A percentile compares a stretch with the other conserved stretches of the same genome.
Conservation (phyloP, 352 stramenopile genomes). For the Phytophthora capsici region DNA sequence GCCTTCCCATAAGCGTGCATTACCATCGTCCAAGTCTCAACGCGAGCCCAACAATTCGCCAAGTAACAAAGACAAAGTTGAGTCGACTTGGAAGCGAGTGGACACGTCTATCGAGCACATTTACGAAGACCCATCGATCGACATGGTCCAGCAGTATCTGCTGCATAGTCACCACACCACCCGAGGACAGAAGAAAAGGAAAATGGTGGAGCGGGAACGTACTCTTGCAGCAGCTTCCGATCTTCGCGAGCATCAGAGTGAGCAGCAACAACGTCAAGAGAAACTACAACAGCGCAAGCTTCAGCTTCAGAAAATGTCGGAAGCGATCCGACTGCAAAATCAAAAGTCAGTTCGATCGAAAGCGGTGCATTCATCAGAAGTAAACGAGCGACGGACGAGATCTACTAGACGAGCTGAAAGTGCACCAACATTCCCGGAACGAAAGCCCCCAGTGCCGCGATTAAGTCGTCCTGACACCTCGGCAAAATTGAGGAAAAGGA, state of each 20-base stretch:
- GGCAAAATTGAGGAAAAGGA: conserved; percentile 19
- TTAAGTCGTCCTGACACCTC: conserved; percentile 35
- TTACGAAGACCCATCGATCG: conserved; percentile 60
- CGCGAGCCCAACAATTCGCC: background rate
- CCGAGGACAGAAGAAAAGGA: conserved; percentile 43
- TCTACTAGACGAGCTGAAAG: background rate
- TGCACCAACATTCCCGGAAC: conserved; percentile 24
- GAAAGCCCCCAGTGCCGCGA: conserved; percentile 66
- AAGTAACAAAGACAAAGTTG: background rate
- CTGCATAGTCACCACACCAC: conserved; percentile 35
- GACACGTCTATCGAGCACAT: conserved; percentile 66
- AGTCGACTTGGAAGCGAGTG: conserved; percentile 44
- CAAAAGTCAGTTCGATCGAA: conserved; percentile 25
- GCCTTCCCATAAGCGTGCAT: conserved; percentile 5
- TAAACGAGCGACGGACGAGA: background rate
- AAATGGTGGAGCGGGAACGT: conserved; percentile 48
- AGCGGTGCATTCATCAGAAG: background rate
- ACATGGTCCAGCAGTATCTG: conserved; percentile 54
- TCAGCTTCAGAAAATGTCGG: conserved; percentile 54
- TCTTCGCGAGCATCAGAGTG: conserved; percentile 44
- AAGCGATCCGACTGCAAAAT: conserved; percentile 65
- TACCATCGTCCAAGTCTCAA: background rate
- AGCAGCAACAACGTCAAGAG: conserved; percentile 31
- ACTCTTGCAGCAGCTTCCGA: conserved; percentile 48
- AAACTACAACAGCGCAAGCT: conserved; percentile 47